Evolutionary conservation across 2,329 filamentous ascomycete genomes (phyloP).

Genomic region (Tricladium varicosporioides): DNA sequence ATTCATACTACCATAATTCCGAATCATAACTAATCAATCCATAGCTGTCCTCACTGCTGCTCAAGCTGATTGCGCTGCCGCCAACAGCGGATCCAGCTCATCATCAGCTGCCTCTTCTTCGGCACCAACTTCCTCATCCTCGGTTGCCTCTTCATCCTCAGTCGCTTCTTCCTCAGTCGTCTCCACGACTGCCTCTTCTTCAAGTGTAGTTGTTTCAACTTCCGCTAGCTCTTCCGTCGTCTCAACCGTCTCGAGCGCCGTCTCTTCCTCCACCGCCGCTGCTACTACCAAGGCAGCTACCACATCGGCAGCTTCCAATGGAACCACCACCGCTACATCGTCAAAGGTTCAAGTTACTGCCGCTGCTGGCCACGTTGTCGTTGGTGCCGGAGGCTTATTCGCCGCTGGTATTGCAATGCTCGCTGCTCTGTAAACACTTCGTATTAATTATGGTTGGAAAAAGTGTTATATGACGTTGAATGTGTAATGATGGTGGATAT

Average conservation of each 20-base stretch:
- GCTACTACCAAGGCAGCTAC: background rate
- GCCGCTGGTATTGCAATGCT: background rate
- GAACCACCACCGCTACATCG: background rate
- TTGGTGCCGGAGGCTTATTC: background rate
- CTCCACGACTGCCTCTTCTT: background rate
- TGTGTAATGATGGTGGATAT: background rate
- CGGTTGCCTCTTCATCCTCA: background rate
- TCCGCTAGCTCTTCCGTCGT: background rate
- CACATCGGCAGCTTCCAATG: background rate
- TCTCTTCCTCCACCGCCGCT: background rate
- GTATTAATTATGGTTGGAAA: background rate
- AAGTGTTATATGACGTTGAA: background rate
- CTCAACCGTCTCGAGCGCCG: background rate
- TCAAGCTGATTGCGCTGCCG: slow-evolving; percentile 7
- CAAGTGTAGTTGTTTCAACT: background rate
- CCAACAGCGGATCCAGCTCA: background rate
- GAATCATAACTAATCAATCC: background rate
- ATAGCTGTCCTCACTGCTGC: slow-evolving; percentile 14
- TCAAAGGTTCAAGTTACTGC: background rate
- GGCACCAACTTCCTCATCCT: background rate
- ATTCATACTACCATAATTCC: background rate
- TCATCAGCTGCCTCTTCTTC: background rate
- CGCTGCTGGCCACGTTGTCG: background rate
- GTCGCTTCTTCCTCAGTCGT: background rate
- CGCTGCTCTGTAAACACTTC: background rate